Base-by-base conservation (phyloP, 805 yeast species). In the Lipomyces lipofer region DNA sequence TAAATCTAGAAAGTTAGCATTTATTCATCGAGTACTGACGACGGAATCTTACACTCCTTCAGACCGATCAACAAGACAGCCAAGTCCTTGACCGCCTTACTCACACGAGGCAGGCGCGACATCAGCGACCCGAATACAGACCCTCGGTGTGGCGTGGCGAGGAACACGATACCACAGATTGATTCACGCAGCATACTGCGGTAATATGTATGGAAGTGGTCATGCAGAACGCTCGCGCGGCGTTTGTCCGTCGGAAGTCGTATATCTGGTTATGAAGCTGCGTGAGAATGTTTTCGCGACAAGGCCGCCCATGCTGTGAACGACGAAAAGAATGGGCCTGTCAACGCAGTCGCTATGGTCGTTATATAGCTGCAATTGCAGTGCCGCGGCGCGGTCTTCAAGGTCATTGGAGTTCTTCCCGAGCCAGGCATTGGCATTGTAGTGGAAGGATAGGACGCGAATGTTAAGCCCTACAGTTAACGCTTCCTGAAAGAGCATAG, bases 301-400 rank as follows among this genome's bases (percentile, higher is more conserved):
- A 19, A 43, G 35, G n/a, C 47, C 47, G 35, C 47, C 47, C 47
- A 43, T 43, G 25, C 47, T 43, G 47, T 43, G 47, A 5, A 21
- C 47, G 7, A 43, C 47, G 17, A 43, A 43, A 15, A 43, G 47
- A 32, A 43, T 8, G 7, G 47, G 47, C 47, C 47, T 6, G 39
- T 8, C 5, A 6, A 21, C 8, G 35, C 47, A 43, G 12, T 24
- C 35, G 25, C 6, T 9, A 5, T 35, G 32, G 7, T 12, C 5
- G 35, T 17, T 24, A 21, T 43, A n/a, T 10, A 43, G 19, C 24
- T 43, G 47, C 21, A 9, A 17, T n/a, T 28, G 35, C 32, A 43
- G 7, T 5, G 25, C 47, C 17, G 15, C 15, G 4, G 47, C 47
- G 9, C 47, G 19, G 17, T 43, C 47, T 5, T 9, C 15, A 8